Conservation (phyloP, 495 filamentous ascomycete species). For the Neurospora sp. region DNA sequence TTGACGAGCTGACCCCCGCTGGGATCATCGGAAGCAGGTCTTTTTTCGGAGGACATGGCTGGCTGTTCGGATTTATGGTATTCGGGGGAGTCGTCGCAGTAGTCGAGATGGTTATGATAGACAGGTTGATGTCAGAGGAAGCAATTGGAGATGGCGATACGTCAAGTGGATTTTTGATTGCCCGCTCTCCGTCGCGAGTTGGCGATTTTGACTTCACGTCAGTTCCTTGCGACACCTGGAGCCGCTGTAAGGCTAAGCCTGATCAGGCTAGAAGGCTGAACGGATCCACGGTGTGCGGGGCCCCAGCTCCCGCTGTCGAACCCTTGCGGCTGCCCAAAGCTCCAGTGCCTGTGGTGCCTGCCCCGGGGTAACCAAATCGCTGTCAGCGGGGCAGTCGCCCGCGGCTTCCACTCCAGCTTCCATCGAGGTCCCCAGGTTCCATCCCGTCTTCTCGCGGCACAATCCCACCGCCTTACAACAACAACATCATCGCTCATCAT, state of each 20-base stretch:
- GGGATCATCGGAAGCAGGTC: slow-evolving; percentile 72
- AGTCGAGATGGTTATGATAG: neutral
- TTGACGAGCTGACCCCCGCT: slow-evolving; percentile 80
- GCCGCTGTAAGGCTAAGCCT: neutral
- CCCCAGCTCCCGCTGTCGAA: neutral
- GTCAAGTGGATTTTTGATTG: slow-evolving; percentile 20
- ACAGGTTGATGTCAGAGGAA: neutral
- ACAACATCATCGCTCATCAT: neutral
- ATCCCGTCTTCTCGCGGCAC: neutral
- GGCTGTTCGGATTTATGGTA: neutral
- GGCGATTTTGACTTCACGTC: neutral
- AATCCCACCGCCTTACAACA: slow-evolving; percentile 13
- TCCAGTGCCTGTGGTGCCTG: neutral
- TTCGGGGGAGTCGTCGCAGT: neutral
- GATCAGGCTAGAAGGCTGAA: neutral
- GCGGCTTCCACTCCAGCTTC: neutral
- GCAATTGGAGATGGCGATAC: neutral
- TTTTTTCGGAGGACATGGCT: slow-evolving; percentile 80
- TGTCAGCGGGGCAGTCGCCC: neutral
- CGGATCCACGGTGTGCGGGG: neutral
- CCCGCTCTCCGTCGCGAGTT: slow-evolving; percentile 15
- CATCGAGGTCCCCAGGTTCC: neutral
- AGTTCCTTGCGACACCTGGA: neutral
- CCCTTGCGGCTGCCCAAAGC: neutral
- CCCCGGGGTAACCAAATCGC: neutral